These are phyloP conservation scores for Plasmopara viticola DNA, from an alignment of 352 stramenopile genomes.

Conservation along the genomic window DNA sequence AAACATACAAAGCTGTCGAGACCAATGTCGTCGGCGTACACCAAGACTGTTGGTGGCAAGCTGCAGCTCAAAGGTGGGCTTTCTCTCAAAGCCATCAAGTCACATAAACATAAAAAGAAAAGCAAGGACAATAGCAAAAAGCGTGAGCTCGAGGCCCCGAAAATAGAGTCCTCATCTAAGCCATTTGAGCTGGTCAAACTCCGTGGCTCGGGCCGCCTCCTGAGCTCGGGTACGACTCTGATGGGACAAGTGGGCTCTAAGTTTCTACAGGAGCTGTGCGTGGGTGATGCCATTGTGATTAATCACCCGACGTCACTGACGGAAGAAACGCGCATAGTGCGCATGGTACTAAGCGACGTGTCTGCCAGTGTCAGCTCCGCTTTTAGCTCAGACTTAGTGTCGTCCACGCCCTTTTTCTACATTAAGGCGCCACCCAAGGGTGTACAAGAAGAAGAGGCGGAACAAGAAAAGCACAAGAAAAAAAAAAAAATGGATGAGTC, in stretches of 20 bases:
- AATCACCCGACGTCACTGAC: conserved; percentile 79
- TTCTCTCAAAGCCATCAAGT: conserved; percentile 52
- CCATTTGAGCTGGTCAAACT: conserved; percentile 73
- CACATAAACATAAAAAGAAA: conserved; percentile 53
- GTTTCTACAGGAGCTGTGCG: conserved; percentile 77
- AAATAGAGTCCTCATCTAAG: conserved; percentile 15
- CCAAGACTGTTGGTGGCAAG: conserved; percentile 70
- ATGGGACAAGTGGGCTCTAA: conserved; percentile 77
- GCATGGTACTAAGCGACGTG: conserved; percentile 87
- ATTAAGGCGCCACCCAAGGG: conserved; percentile 80
- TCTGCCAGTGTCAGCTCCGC: conserved; percentile 78
- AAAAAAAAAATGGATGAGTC: conserved; percentile 50
- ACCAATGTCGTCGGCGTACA: conserved; percentile 35
- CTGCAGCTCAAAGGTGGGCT: conserved; percentile 80
- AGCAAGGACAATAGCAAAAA: conserved; percentile 21
- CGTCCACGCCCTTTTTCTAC: conserved; percentile 83
- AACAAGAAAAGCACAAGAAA: conserved; percentile 42
- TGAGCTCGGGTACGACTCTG: conserved; percentile 84
- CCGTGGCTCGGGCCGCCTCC: conserved; percentile 71
- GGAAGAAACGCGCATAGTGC: conserved; percentile 86
- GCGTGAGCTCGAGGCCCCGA: conserved; percentile 3
- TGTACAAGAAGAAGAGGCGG: conserved; percentile 29
- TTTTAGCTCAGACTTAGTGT: conserved; percentile 87
- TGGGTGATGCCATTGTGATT: conserved; percentile 84
- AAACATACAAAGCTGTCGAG: no score